Percentiles rank a stretch among this genome's conserved stretches.
phyloP scores from a whole-genome alignment of 441 rosid genomes.

The Brassica hybrid region DNA sequence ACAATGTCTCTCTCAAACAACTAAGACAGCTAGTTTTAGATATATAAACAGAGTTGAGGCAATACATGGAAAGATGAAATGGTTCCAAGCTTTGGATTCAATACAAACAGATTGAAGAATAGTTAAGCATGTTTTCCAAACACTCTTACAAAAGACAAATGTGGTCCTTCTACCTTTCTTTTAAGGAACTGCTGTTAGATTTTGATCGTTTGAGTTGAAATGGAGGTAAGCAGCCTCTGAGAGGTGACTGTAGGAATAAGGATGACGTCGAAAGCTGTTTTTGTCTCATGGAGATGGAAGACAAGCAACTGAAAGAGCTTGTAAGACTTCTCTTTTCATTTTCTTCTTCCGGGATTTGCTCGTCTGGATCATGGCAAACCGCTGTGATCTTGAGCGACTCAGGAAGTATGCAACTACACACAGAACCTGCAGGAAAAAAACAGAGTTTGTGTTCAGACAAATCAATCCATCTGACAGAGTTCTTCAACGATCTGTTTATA shows the following conservation, averaged over 20 bases:
- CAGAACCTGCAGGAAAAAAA: constrained; percentile 51
- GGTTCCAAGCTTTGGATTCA: constrained; percentile 20
- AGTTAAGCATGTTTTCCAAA: background rate
- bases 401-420: constrained; percentile 73
- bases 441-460: constrained; percentile 3
- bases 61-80: constrained; percentile 19
- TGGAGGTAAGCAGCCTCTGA: constrained; percentile 62
- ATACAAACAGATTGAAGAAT: constrained; percentile 27
- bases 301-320: constrained; percentile 54
- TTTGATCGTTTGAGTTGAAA: constrained; percentile 64
- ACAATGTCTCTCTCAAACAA: background rate
- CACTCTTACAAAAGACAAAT: constrained; percentile 13
- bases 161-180: constrained; percentile 62
- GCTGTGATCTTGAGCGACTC: constrained; percentile 60
- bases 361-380: constrained; percentile 57
- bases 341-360: constrained; percentile 53
- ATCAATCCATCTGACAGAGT: background rate
- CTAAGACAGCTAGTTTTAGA: constrained; percentile 12
- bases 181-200: constrained; percentile 62
- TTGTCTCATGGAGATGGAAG: constrained; percentile 69
- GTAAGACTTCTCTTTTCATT: constrained; percentile 51
- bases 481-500: constrained; percentile 23
- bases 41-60: constrained; percentile 26
- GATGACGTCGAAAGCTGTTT: constrained; percentile 67
- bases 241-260: constrained; percentile 58